These are phyloP conservation scores for Ramularia collo-cygni DNA, from an alignment of 2,329 filamentous ascomycete genomes.

Conservation along the genomic window DNA sequence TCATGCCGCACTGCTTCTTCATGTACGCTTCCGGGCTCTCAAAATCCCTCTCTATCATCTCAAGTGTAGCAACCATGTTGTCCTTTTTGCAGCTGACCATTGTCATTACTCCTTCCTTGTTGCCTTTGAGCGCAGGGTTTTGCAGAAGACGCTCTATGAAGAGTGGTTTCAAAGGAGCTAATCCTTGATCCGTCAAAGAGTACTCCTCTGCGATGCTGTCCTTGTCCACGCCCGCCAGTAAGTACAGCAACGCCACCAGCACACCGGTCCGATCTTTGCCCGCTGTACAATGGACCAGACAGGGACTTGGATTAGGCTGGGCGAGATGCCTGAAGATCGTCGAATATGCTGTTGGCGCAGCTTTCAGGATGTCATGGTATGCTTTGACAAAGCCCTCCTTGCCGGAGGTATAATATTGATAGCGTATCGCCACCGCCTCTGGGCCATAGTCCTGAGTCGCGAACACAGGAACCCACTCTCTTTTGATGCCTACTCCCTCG, in stretches of 20 bases:
- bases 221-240: slow-evolving; percentile 56
- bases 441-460: slow-evolving; percentile 54
- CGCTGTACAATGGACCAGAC: slow-evolving; percentile 66
- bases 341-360: slow-evolving; percentile 48
- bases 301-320: slow-evolving; percentile 38
- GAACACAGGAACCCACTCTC: slow-evolving; percentile 61
- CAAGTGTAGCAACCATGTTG: slow-evolving; percentile 46
- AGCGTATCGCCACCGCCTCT: slow-evolving; percentile 55
- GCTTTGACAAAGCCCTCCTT: slow-evolving; percentile 57
- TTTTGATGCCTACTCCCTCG: slow-evolving; percentile 42
- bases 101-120: slow-evolving; percentile 38
- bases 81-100: slow-evolving; percentile 41
- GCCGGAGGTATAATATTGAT: slow-evolving; percentile 52
- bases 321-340: slow-evolving; percentile 56
- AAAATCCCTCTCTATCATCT: slow-evolving; percentile 53
- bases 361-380: slow-evolving; percentile 54
- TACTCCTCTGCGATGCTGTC: slow-evolving; percentile 61
- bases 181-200: slow-evolving; percentile 56
- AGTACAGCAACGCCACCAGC: slow-evolving; percentile 58
- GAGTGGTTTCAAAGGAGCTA: slow-evolving; percentile 39
- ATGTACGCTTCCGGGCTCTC: slow-evolving; percentile 61
- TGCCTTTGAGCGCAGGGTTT: slow-evolving; percentile 44
- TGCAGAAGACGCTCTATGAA: slow-evolving; percentile 48
- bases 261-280: slow-evolving; percentile 74
- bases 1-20: slow-evolving; percentile 51